A percentile compares a stretch with the other conserved stretches of the same genome.
Conservation (phyloP, 2,329 filamentous ascomycete genomes). For the Aureobasidium sp. region DNA sequence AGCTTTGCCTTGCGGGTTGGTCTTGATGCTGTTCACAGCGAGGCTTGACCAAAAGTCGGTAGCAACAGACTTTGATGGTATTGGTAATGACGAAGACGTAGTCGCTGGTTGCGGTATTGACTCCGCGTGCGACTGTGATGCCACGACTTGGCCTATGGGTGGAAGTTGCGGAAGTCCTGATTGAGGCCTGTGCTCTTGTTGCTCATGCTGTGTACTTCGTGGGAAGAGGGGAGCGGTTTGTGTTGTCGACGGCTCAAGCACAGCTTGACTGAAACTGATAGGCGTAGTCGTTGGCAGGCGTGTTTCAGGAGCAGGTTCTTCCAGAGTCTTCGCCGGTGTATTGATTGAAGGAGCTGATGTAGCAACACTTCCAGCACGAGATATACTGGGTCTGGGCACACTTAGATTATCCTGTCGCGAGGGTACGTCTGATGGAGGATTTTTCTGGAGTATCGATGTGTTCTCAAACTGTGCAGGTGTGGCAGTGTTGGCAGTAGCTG, state of each 20-base stretch:
- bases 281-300: background rate
- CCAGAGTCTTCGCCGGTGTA: background rate
- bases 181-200: background rate
- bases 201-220: background rate
- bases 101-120: background rate
- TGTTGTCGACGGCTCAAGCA: slow-evolving; percentile 5
- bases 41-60: slow-evolving; percentile 13
- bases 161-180: background rate
- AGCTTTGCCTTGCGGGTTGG: slow-evolving; percentile 4
- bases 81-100: background rate
- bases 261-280: slow-evolving; percentile 10
- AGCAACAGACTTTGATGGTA: background rate
- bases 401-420: background rate
- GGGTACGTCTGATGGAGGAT: background rate
- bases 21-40: background rate
- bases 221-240: slow-evolving; percentile 6
- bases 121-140: background rate
- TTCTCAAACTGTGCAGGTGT: background rate
- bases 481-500: slow-evolving; percentile 15
- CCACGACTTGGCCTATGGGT: background rate
- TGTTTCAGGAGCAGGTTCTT: background rate
- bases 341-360: background rate
- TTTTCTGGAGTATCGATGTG: background rate
- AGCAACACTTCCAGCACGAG: background rate
- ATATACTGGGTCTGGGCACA: slow-evolving; percentile 8